Percentiles rank a stretch among this genome's conserved stretches.
These are phyloP conservation scores for Fraxinus anomala DNA, from an alignment of 257 asterid genomes.

Conservation along the genomic window DNA sequence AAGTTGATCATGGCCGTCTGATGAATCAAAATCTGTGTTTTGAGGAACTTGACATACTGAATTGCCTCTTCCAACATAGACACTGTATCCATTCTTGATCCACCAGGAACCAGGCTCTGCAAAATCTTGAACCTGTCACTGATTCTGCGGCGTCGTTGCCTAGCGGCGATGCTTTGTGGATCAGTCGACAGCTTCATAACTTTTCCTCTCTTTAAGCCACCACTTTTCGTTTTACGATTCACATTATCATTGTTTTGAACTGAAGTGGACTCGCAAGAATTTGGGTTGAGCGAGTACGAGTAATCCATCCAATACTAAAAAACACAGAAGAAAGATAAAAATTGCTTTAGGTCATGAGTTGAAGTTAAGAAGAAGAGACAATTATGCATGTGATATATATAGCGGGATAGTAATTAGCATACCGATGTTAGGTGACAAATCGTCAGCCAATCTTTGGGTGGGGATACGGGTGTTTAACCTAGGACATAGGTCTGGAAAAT, in stretches of 20 bases:
- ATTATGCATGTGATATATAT: slow-evolving; percentile 24
- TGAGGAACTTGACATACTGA: slow-evolving; percentile 76
- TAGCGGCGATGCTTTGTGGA: slow-evolving; percentile 84
- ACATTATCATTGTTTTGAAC: background rate
- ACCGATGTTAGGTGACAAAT: slow-evolving; percentile 26
- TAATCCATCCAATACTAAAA: slow-evolving; percentile 23
- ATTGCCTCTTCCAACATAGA: slow-evolving; percentile 86
- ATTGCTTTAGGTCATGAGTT: background rate
- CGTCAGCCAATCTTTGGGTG: slow-evolving; percentile 33
- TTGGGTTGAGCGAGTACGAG: slow-evolving; percentile 31
- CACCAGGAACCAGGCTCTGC: slow-evolving; percentile 78
- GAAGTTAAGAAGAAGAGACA: background rate
- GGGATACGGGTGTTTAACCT: slow-evolving; percentile 27
- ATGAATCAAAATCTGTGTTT: slow-evolving; percentile 70
- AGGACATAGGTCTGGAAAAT: slow-evolving; percentile 27
- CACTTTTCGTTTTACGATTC: slow-evolving; percentile 31
- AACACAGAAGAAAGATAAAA: background rate
- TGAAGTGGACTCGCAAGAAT: slow-evolving; percentile 26
- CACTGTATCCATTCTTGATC: slow-evolving; percentile 73
- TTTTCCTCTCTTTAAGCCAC: slow-evolving; percentile 11
- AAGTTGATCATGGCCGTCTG: slow-evolving; percentile 48
- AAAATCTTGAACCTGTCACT: slow-evolving; percentile 82
- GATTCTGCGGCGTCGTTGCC: slow-evolving; percentile 78
- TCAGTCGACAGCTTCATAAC: slow-evolving; percentile 65
- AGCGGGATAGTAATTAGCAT: slow-evolving; percentile 9